A percentile compares a stretch with the other conserved stretches of the same genome.
Conservation (phyloP, 1,284 basidiomycete species). For the Clitocybe nebularis region DNA sequence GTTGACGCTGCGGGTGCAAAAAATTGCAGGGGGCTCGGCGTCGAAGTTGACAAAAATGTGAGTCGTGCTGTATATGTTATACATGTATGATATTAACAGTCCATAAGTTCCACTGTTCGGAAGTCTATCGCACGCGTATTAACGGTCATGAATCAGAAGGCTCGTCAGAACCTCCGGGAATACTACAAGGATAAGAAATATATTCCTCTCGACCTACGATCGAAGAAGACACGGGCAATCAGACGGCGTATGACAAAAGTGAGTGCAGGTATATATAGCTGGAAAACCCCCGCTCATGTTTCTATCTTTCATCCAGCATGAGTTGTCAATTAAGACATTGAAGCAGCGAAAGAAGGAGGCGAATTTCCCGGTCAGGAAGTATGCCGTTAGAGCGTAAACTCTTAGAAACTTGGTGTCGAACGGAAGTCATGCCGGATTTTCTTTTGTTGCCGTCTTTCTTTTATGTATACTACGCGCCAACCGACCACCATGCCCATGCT, state of each 20-base stretch:
- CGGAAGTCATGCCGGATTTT: constrained; percentile 15
- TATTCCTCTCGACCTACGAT: constrained; percentile 94
- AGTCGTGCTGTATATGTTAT: constrained; percentile 26
- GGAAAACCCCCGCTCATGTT: constrained; percentile 9
- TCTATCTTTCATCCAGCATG: constrained; percentile 53
- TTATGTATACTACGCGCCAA: constrained; percentile 19
- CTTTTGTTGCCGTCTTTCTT: constrained; percentile 14
- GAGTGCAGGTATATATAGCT: constrained; percentile 20
- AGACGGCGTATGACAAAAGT: constrained; percentile 92
- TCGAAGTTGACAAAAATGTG: constrained; percentile 98
- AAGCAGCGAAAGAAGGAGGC: constrained; percentile 91
- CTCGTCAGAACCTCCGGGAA: constrained; percentile 94
- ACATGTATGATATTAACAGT: neutral
- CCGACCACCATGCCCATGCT: constrained; percentile 16
- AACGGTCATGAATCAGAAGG: constrained; percentile 99
- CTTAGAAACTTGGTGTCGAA: constrained; percentile 21
- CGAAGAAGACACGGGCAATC: constrained; percentile 99
- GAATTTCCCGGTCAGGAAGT: constrained; percentile 88
- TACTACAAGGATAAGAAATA: constrained; percentile 99
- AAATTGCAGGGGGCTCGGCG: constrained; percentile 95
- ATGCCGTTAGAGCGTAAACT: constrained; percentile 78
- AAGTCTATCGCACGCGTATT: constrained; percentile 98
- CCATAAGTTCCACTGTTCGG: constrained; percentile 85
- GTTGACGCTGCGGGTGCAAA: constrained; percentile 91
- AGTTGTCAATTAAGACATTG: constrained; percentile 79